Percentiles rank a stretch among this genome's conserved stretches.
Conservation (phyloP, 129 eudicot species). For the Deinandra increscens region DNA sequence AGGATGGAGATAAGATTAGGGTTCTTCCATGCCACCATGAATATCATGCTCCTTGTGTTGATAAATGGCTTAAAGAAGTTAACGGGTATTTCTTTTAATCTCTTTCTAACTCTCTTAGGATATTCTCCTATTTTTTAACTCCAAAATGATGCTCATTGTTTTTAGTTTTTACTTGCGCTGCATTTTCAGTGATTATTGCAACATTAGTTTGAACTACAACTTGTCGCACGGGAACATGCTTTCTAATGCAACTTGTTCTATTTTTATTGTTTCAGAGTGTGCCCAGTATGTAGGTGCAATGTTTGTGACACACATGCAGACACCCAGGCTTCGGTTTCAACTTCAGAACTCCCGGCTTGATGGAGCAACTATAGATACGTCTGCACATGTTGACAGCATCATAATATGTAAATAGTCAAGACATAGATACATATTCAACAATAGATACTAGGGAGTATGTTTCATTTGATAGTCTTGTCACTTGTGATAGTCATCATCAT, state of each 20-base stretch:
- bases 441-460: too few species aligned
- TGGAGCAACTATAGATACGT: slow-evolving; percentile 14
- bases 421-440: slow-evolving; percentile 27
- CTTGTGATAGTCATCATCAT: too few species aligned
- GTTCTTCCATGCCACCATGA: slow-evolving; percentile 77
- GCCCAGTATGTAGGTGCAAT: slow-evolving; percentile 66
- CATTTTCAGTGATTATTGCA: too few species aligned
- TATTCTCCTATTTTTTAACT: background rate
- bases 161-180: background rate
- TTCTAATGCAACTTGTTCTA: slow-evolving; percentile 11
- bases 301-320: slow-evolving; percentile 44
- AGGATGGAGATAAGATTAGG: slow-evolving; percentile 66
- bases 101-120: background rate
- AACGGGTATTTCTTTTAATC: slow-evolving; percentile 49
- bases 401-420: slow-evolving; percentile 39
- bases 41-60: slow-evolving; percentile 57
- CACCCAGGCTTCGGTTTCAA: slow-evolving; percentile 28
- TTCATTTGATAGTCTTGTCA: too few species aligned
- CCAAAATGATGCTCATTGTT: background rate
- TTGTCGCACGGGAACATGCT: background rate
- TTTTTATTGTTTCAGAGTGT: slow-evolving; percentile 41
- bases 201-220: too few species aligned
- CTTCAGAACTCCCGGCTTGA: slow-evolving; percentile 34
- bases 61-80: slow-evolving; percentile 83
- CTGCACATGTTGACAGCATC: background rate